Evolutionary conservation across 495 filamentous ascomycete species (phyloP).

Genomic region (Podospora didyma): DNA sequence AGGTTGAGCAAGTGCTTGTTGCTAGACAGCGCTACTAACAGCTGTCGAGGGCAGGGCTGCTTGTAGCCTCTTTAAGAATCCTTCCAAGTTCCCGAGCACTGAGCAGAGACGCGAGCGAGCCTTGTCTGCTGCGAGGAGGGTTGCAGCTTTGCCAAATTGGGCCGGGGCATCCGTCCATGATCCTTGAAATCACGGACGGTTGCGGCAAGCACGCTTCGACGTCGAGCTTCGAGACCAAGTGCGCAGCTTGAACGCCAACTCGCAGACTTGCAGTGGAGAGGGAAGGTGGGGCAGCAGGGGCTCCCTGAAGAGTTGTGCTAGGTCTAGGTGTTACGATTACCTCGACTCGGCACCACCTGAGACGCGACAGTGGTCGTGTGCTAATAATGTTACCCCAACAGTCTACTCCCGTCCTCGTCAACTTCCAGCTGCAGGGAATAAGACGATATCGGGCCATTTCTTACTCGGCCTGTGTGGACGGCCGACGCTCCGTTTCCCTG

Average conservation of each 20-base stretch:
- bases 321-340: neutral
- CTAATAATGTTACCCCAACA: slow-evolving; percentile 2
- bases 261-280: too few relatives aligned
- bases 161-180: slow-evolving; percentile 6
- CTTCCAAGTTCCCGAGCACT: too few relatives aligned
- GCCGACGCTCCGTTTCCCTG: neutral
- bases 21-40: neutral
- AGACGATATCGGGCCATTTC: slow-evolving; percentile 10
- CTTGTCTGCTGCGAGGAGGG: too few relatives aligned
- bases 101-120: too few relatives aligned
- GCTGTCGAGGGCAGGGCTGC: slow-evolving; percentile 20
- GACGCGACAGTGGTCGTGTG: slow-evolving; percentile 2
- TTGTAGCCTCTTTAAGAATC: slow-evolving; percentile 18
- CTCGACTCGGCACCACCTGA: slow-evolving; percentile 5
- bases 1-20: too few relatives aligned
- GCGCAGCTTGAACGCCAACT: too few relatives aligned
- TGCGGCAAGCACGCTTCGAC: neutral
- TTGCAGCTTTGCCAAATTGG: slow-evolving; percentile 4
- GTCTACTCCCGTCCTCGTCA: neutral
- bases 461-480: neutral
- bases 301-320: neutral
- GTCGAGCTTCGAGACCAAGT: neutral
- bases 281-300: too few relatives aligned
- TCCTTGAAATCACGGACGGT: neutral
- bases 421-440: neutral